Evolutionary conservation across 176 grass and related monocot species (phyloP).

Genomic region (Bonia amplexicaulis): DNA sequence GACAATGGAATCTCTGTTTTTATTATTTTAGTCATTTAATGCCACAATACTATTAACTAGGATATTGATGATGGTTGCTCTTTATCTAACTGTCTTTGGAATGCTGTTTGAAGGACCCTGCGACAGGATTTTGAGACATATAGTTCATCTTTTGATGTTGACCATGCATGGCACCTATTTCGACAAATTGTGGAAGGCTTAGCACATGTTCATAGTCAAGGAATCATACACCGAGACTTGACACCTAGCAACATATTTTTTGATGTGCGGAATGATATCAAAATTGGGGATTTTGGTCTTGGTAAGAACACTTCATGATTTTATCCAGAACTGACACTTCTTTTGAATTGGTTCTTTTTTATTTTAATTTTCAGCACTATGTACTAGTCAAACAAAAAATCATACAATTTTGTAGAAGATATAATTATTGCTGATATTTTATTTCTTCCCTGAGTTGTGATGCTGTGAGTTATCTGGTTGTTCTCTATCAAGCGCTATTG

Average conservation of each 20-base stretch:
- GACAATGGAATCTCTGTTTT: not conserved
- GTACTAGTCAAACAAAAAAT: slow-evolving; percentile 1
- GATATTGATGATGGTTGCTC: not conserved
- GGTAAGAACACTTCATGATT: slow-evolving; percentile 26
- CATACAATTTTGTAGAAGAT: not conserved
- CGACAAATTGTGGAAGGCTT: slow-evolving; percentile 98
- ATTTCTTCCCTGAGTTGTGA: not conserved
- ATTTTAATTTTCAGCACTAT: slow-evolving; percentile 3
- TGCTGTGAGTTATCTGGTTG: not conserved
- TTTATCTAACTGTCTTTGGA: not conserved
- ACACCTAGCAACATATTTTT: slow-evolving; percentile 98
- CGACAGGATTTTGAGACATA: slow-evolving; percentile 80
- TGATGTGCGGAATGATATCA: slow-evolving; percentile 95
- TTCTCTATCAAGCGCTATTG: not conserved
- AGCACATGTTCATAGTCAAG: slow-evolving; percentile 96
- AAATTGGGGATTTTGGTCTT: slow-evolving; percentile 60
- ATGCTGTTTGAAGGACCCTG: slow-evolving; percentile 58
- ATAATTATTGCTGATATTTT: slow-evolving; percentile 14
- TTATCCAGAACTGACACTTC: slow-evolving; percentile 16
- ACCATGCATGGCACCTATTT: slow-evolving; percentile 82
- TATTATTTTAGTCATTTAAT: slow-evolving; percentile 6
- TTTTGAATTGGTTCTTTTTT: slow-evolving; percentile 21
- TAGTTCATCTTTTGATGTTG: slow-evolving; percentile 67
- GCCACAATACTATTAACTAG: not conserved
- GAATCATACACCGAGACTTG: slow-evolving; percentile 95